Base-by-base conservation (phyloP, 2,329 filamentous ascomycete species). In the Capronia epimyces region DNA sequence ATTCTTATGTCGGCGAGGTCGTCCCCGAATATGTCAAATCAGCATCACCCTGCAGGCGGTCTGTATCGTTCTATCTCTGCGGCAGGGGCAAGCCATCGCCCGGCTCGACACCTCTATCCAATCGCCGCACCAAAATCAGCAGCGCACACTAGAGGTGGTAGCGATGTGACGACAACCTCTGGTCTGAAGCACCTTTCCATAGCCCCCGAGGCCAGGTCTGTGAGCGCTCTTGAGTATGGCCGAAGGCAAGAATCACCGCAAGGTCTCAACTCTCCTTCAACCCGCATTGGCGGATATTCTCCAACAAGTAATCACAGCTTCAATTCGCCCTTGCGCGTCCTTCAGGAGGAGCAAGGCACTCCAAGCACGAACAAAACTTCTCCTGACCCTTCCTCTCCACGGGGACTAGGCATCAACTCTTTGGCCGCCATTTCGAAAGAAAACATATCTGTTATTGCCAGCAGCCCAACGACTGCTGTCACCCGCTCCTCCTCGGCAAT, bases 1-100 rank as follows among this genome's bases (percentile, higher is more conserved):
- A 73, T 88, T 20, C 75, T 79, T 40, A 70, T 74, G 27, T 72
- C 72, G 5, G 74, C 77, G 7, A 63, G 69, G 5, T 75, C 78
- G 20, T 71, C 74, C 43, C 71, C 72, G 46, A 70, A 74, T 9
- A 71, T 73, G 8, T 53, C 66, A 40, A 69, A 68, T 45, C 56
- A 64, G n/a, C 66, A 66, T 31, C 66, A 71, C 50, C 69, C 69
- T 6, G 67, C 66, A 1, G 70, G 70, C 13, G 67, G 66, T 24
- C 60, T 72, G 16, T 71, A 72, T 53, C 65, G 66, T 46, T 71
- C 70, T 2, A 70, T 72, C 48, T 70, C 69, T 39, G 34, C 56
- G 34, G 58, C 54, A 21, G 59, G 59, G 2, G 55, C 52, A 9
- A 59, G 50, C 25, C 56, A 49, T 10, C 52, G 53, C 31, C 58